Percentiles rank a stretch among this genome's conserved stretches.
phyloP scores from a whole-genome alignment of 176 grass and related monocot genomes.

The Eragrostis curvula region DNA sequence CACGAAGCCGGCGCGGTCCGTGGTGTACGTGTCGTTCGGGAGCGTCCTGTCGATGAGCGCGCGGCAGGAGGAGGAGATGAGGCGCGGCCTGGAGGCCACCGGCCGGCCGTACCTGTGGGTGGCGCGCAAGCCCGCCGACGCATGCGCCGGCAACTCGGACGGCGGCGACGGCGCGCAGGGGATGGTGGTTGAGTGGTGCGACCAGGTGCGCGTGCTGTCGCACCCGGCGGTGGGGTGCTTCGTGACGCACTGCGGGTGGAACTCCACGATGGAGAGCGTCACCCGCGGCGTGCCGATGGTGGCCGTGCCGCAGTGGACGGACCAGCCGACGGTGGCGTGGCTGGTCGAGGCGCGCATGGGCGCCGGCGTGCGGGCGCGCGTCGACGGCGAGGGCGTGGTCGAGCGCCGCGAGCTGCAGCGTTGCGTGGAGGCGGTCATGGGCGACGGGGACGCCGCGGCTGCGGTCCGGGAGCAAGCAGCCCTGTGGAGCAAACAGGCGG shows the following conservation, averaged over 20 bases:
- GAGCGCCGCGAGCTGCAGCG: constrained; percentile 43
- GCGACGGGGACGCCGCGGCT: constrained; percentile 5
- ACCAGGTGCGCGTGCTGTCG: constrained; percentile 50
- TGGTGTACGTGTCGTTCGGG: constrained; percentile 63
- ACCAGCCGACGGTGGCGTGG: constrained; percentile 62
- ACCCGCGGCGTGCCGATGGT: constrained; percentile 55
- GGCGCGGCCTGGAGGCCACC: constrained; percentile 32
- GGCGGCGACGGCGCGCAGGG: neutral
- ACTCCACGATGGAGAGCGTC: constrained; percentile 65
- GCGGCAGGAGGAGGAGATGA: constrained; percentile 51
- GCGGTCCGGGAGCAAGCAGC: constrained; percentile 14
- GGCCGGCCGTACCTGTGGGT: constrained; percentile 58
- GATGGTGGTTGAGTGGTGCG: constrained; percentile 61
- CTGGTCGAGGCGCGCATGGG: constrained; percentile 52
- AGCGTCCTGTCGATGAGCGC: constrained; percentile 30
- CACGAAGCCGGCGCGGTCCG: constrained; percentile 39
- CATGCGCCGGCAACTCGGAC: neutral
- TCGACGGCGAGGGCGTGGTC: constrained; percentile 28
- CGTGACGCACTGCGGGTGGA: constrained; percentile 74
- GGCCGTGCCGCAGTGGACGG: constrained; percentile 49
- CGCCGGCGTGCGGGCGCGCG: constrained; percentile 39
- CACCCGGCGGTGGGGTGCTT: constrained; percentile 52
- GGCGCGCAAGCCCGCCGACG: constrained; percentile 10
- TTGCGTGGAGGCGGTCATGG: constrained; percentile 54
- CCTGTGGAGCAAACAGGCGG: neutral